Evolutionary conservation across 2,329 filamentous ascomycete genomes (phyloP).

Genomic region (Ophiostoma sp.): DNA sequence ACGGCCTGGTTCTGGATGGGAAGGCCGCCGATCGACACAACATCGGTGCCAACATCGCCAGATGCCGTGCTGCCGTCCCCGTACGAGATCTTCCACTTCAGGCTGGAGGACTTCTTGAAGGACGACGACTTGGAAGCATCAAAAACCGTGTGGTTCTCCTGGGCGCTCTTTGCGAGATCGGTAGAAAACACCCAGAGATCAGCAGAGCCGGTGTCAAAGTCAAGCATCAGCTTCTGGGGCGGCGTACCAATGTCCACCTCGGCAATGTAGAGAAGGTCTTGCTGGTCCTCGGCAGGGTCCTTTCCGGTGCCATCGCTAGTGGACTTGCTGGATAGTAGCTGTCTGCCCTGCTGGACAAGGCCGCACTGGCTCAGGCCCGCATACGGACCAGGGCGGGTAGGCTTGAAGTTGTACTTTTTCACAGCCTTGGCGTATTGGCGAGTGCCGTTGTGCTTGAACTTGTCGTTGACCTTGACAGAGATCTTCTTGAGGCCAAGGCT

Average conservation of each 20-base stretch:
- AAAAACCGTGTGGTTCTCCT: slow-evolving; percentile 50
- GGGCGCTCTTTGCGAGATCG: slow-evolving; percentile 37
- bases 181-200: slow-evolving; percentile 63
- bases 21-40: slow-evolving; percentile 56
- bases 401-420: slow-evolving; percentile 46
- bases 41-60: slow-evolving; percentile 59
- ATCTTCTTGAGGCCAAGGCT: slow-evolving; percentile 42
- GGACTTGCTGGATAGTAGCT: background rate
- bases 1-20: slow-evolving; percentile 56
- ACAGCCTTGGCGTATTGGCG: slow-evolving; percentile 60
- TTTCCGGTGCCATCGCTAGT: slow-evolving; percentile 40
- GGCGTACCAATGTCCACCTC: slow-evolving; percentile 61
- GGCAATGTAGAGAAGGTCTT: slow-evolving; percentile 61
- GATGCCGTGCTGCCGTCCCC: slow-evolving; percentile 63
- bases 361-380: slow-evolving; percentile 45
- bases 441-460: slow-evolving; percentile 53
- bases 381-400: slow-evolving; percentile 50
- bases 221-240: slow-evolving; percentile 53
- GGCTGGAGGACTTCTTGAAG: slow-evolving; percentile 45
- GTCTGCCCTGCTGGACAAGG: slow-evolving; percentile 30
- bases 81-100: slow-evolving; percentile 61
- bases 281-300: slow-evolving; percentile 56
- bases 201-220: slow-evolving; percentile 66
- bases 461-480: slow-evolving; percentile 50
- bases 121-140: slow-evolving; percentile 56